Percentiles rank a stretch among this genome's conserved stretches.
Evolutionary conservation across 2,329 filamentous ascomycete genomes (phyloP).

Genomic region (Ascochyta pisi): DNA sequence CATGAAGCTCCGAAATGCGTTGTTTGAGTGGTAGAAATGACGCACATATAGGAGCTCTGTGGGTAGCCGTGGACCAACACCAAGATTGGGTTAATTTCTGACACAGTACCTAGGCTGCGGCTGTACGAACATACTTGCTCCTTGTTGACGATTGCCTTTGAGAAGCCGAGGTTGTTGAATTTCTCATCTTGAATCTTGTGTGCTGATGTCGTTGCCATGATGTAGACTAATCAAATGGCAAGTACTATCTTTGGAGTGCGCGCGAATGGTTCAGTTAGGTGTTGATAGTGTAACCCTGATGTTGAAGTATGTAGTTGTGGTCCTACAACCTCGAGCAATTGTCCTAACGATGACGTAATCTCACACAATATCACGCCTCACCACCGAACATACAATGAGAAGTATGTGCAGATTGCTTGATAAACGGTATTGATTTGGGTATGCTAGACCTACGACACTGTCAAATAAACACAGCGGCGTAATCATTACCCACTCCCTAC

Average conservation of each 20-base stretch:
- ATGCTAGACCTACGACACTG: conserved; percentile 1
- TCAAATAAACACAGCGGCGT: background rate
- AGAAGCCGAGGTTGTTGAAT: conserved; percentile 35
- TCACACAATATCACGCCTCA: conserved; percentile 4
- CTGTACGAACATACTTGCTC: conserved; percentile 38
- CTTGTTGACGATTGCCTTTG: conserved; percentile 35
- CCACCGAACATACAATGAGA: background rate
- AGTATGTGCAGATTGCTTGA: background rate
- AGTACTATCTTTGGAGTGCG: background rate
- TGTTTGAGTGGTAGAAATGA: background rate
- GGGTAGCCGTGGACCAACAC: conserved; percentile 46
- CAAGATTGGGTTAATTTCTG: conserved; percentile 38
- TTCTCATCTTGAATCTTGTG: conserved; percentile 39
- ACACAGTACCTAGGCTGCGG: conserved; percentile 30
- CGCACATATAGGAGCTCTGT: conserved; percentile 39
- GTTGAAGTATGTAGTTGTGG: background rate
- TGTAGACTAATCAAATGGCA: background rate
- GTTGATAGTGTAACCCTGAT: too few species aligned
- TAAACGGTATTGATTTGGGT: conserved; percentile 7
- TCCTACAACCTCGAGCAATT: too few species aligned
- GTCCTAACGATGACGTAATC: conserved; percentile 6
- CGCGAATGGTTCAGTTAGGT: background rate
- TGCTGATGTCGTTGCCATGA: conserved; percentile 30
- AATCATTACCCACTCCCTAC: background rate
- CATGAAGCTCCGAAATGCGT: background rate